Percentiles rank a stretch among this genome's conserved stretches.
These are phyloP conservation scores for Pythium rishiriense DNA, from an alignment of 352 stramenopile genomes.

Conservation along the genomic window DNA sequence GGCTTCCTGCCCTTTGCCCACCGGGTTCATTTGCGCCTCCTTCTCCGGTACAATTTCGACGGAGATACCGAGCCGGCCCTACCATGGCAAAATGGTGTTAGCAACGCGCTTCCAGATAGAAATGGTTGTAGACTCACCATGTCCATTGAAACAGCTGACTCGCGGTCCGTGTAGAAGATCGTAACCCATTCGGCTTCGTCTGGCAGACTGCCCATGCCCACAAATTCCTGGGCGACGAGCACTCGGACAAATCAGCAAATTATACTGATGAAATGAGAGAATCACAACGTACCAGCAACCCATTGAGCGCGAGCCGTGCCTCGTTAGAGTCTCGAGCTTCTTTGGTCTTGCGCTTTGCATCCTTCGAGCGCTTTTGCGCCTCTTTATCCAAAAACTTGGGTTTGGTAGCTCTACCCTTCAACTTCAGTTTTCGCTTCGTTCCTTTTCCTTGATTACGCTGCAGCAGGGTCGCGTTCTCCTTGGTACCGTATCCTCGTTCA, in stretches of 20 bases:
- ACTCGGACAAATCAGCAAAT: not conserved
- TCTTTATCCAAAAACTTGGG: conserved; percentile 33
- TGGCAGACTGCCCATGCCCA: conserved; percentile 70
- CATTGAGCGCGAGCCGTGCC: conserved; percentile 47
- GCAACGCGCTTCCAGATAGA: not conserved
- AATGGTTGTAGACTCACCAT: conserved; percentile 39
- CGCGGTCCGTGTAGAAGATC: conserved; percentile 76
- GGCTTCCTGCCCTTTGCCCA: conserved; percentile 76
- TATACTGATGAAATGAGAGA: not conserved
- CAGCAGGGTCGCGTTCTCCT: conserved; percentile 47
- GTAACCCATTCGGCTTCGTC: conserved; percentile 78
- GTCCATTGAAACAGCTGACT: conserved; percentile 57
- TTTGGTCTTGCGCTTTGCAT: conserved; percentile 47
- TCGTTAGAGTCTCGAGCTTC: conserved; percentile 55
- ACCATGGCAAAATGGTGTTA: not conserved
- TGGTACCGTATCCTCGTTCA: conserved; percentile 26
- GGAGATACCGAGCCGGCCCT: conserved; percentile 61
- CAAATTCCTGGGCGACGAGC: conserved; percentile 45
- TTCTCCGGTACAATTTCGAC: conserved; percentile 87
- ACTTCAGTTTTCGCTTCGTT: conserved; percentile 10
- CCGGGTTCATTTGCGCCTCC: conserved; percentile 64
- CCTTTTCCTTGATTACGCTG: conserved; percentile 25
- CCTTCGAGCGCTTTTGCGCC: conserved; percentile 30
- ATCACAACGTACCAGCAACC: conserved; percentile 40
- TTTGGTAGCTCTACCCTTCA: conserved; percentile 24